Evolutionary conservation across 306 rosid genomes (phyloP).

Genomic region (Prunus davidiana): DNA sequence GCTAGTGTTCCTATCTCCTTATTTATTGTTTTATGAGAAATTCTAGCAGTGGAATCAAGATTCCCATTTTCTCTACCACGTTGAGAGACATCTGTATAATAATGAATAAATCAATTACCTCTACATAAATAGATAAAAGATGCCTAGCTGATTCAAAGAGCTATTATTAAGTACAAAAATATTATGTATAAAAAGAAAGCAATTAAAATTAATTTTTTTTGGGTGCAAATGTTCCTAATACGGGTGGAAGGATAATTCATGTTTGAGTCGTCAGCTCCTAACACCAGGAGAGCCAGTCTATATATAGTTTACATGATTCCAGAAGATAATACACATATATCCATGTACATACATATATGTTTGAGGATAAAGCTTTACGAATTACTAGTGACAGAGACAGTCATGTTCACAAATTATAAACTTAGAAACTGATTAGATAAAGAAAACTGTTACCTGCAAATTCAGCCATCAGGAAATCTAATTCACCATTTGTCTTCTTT

Average conservation of each 20-base stretch:
- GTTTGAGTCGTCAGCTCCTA: not conserved
- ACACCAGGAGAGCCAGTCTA: not conserved
- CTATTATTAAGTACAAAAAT: not conserved
- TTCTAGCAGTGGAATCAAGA: conserved; percentile 67
- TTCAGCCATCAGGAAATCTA: conserved; percentile 95
- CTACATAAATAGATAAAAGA: conserved; percentile 21
- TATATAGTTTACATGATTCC: not conserved
- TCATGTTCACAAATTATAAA: not conserved
- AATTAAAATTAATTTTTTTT: not conserved
- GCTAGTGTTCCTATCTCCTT: conserved; percentile 66
- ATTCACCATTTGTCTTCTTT: conserved; percentile 87
- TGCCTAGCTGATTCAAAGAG: not conserved
- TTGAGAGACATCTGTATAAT: conserved; percentile 81
- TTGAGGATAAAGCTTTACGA: not conserved
- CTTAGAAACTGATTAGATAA: not conserved
- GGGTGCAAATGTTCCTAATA: not conserved
- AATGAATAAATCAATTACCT: conserved; percentile 26
- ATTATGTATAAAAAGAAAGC: not conserved
- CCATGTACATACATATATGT: not conserved
- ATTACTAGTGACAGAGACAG: not conserved
- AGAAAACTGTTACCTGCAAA: conserved; percentile 69
- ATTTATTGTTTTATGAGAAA: conserved; percentile 55
- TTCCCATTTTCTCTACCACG: conserved; percentile 92
- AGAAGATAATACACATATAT: no score
- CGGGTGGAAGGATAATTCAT: not conserved